These are phyloP conservation scores for Craterostigma plantagineum DNA, from an alignment of 257 asterid genomes.

Conservation along the genomic window DNA sequence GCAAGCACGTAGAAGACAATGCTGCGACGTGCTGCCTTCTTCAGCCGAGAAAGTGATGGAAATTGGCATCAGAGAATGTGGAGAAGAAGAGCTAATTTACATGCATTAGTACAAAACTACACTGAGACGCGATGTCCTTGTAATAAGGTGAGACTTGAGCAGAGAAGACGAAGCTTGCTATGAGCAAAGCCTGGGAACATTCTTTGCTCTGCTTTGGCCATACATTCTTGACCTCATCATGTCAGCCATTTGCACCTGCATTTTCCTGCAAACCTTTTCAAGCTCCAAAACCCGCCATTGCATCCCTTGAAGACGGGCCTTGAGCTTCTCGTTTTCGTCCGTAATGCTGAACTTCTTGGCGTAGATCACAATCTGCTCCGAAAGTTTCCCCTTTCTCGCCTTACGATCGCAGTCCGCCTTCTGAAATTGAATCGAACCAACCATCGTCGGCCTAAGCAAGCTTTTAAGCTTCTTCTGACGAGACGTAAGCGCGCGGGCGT, in stretches of 20 bases:
- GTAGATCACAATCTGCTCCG: slow-evolving; percentile 57
- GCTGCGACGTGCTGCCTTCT: slow-evolving; percentile 59
- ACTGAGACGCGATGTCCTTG: too few relatives aligned
- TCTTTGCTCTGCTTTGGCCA: slow-evolving; percentile 26
- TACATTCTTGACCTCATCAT: slow-evolving; percentile 52
- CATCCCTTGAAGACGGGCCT: slow-evolving; percentile 70
- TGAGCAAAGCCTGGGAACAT: slow-evolving; percentile 67
- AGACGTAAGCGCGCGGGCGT: slow-evolving; percentile 35
- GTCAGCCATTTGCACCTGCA: slow-evolving; percentile 64
- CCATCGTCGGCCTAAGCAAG: slow-evolving; percentile 22
- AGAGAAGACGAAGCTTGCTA: slow-evolving; percentile 15
- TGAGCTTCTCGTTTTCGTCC: slow-evolving; percentile 48
- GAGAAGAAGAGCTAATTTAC: slow-evolving; percentile 45
- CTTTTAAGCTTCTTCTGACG: slow-evolving; percentile 46
- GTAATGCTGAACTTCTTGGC: slow-evolving; percentile 43
- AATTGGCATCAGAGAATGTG: slow-evolving; percentile 52
- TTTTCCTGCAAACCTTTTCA: slow-evolving; percentile 55
- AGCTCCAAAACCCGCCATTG: slow-evolving; percentile 70
- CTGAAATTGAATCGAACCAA: slow-evolving; percentile 11
- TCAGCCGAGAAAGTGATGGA: slow-evolving; percentile 31
- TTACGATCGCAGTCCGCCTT: slow-evolving; percentile 7
- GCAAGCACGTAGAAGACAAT: slow-evolving; percentile 62
- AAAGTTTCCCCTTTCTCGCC: slow-evolving; percentile 12
- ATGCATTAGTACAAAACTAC: slow-evolving; percentile 18
- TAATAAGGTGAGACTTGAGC: too few relatives aligned